Evolutionary conservation across 148 eudicot genomes (phyloP).

Genomic region (Cornus kousa): DNA sequence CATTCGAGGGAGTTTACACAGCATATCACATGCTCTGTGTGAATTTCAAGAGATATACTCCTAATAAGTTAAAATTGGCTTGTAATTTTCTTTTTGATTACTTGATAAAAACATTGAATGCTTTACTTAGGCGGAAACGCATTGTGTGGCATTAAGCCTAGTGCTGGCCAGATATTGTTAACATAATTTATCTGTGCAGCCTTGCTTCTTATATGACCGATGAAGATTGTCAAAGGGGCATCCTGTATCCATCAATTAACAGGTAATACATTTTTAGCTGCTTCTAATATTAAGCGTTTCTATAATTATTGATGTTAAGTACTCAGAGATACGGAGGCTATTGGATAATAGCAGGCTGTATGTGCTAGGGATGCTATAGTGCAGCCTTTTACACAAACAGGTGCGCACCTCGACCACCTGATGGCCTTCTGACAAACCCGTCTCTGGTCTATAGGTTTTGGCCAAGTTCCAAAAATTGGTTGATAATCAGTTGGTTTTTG

Average conservation of each 20-base stretch:
- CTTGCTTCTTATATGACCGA: constrained; percentile 94
- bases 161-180: background rate
- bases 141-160: background rate
- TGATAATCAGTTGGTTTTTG: too few species aligned
- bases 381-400: too few species aligned
- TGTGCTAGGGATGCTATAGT: too few species aligned
- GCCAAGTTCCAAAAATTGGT: too few species aligned
- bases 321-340: background rate
- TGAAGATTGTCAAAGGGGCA: constrained; percentile 75
- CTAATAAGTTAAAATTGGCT: background rate
- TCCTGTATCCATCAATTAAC: constrained; percentile 73
- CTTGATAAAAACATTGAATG: background rate
- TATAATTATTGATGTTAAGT: background rate
- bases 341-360: too few species aligned
- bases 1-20: background rate
- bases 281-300: background rate
- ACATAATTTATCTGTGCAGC: constrained; percentile 40
- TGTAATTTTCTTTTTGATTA: background rate
- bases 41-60: background rate
- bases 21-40: background rate
- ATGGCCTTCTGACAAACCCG: too few species aligned
- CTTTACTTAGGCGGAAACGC: background rate
- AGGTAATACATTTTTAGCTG: constrained; percentile 39
- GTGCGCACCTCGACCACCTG: too few species aligned
- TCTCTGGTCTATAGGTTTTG: too few species aligned